Base-by-base conservation (phyloP, 352 stramenopile species). In the Phytophthora foliorum region DNA sequence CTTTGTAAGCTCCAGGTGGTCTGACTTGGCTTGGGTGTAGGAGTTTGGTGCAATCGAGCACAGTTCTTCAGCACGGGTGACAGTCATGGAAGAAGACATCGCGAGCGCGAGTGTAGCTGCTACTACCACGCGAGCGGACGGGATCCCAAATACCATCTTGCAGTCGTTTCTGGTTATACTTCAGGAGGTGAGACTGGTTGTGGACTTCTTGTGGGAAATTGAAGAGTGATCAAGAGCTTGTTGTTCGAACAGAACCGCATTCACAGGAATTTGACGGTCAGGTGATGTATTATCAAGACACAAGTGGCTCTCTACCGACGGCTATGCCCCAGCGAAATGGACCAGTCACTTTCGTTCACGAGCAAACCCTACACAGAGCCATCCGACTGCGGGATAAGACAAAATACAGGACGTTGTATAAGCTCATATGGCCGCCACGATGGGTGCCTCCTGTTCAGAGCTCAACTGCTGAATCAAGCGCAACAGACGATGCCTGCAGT, bases 31-130 rank as follows among this genome's bases (percentile, higher is more conserved):
- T 34, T 59, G 29, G 17, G 48, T 48, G 52, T 78, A 81, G 21
- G 65, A 74, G 17, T 31, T 61, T 17, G 69, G 74, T 7, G 49
- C 6, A 34, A 78, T 69, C 2, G 74, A 81, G 58, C 74, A 80
- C 27, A 80, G 39, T 21, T 74, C 72, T 57, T 79, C 67, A 7
- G 57, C 67, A 6, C 17, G 14, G 22, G n/a, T 24, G 17, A 62
- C 3, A 14, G 31, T 52, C 34, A 39, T 39, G 34, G 34, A 39
- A 13, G 32, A 60, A 19, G 55, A 32, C 29, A 54, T 27, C 8
- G 51, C 10, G 27, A 71, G 21, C 2, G 31, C 41, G 41, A 78
- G 31, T 1, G 66, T 39, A 6, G 57, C 49, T n/a, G 39, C 49
- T 17, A 62, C 5, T 7, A 34, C 48, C 21, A 60, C 34, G 6